phyloP scores from a whole-genome alignment of 2,329 filamentous ascomycete species.

The Emericellopsis atlantica region DNA sequence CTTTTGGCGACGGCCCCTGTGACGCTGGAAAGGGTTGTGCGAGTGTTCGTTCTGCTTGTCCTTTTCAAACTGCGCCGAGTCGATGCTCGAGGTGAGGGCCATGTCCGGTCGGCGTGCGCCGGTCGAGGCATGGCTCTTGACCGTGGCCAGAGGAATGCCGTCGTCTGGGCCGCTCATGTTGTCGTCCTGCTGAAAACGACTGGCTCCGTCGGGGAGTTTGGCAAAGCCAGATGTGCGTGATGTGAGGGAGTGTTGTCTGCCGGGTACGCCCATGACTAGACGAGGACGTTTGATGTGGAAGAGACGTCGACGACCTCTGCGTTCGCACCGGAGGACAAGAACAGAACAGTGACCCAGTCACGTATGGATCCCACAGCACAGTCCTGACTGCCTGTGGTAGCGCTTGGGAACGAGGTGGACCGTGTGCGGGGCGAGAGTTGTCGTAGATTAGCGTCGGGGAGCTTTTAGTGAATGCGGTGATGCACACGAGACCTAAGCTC shows the following conservation, averaged over 20 bases:
- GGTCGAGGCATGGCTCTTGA: constrained; percentile 42
- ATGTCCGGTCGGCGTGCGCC: constrained; percentile 36
- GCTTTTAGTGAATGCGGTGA: not conserved
- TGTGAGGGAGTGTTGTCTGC: constrained; percentile 2
- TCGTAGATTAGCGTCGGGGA: not conserved
- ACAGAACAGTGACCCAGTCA: too few relatives aligned
- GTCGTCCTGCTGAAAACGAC: constrained; percentile 2
- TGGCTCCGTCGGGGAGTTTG: constrained; percentile 20
- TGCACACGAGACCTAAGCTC: too few relatives aligned
- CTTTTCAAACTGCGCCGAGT: constrained; percentile 18
- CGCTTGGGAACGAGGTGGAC: not conserved
- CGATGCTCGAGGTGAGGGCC: constrained; percentile 19
- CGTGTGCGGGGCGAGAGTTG: not conserved
- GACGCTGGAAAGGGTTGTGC: constrained; percentile 15
- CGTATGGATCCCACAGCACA: too few relatives aligned
- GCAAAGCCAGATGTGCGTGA: constrained; percentile 30
- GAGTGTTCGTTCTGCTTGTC: constrained; percentile 30
- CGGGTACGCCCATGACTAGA: constrained; percentile 3
- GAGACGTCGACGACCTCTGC: too few relatives aligned
- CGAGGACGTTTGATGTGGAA: not conserved
- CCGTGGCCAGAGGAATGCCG: constrained; percentile 41
- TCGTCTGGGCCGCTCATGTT: constrained; percentile 21
- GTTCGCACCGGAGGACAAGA: too few relatives aligned
- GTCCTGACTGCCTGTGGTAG: not conserved
- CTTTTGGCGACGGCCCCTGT: constrained; percentile 36